Base-by-base conservation (phyloP, 129 eudicot genomes). In the Helianthus tuberosus region DNA sequence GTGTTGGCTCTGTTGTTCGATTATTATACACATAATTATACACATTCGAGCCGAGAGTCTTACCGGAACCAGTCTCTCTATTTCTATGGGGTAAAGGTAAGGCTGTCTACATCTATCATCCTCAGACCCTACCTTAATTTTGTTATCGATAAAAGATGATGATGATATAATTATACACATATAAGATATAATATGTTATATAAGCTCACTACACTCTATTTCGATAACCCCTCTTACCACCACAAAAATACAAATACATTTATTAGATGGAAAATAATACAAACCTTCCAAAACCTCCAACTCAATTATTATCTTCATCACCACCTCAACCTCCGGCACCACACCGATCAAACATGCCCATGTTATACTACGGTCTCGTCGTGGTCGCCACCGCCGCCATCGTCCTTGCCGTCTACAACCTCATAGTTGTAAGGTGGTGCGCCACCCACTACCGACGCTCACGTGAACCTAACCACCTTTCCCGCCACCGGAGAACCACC, bases 291-390 rank as follows among this genome's bases (percentile, higher is more conserved):
- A 75, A 46, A 59, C 49, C 72, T 54, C 38, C 51, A 58, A 74
- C 74, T 54, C 63, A 36, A 70, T 49, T 52, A 79, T 62, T 47
- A 68, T 20, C 59, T 23, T 29, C 65, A 32, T 32, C 82, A 11
- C 11, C 64, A 23, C n/a, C 47, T 43, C 47, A 43, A 43, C 47
- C 47, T 43, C 47, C 64, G 0, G 14, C 36, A 9, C 14, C 64
- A 57, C n/a, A 57, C n/a, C 64, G 64, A 71, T 50, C 84, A 43
- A 76, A 50, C 89, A 8, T 80, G 66, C 52, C 78, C 57, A 79
- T 89, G 86, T 8, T 91, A 59, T 91, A 91, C 83, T 91, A 89
- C 74, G 93, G 97, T 72, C 81, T 92, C 11, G 85, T 73, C 8
- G 86, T 92, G 5, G 84, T 89, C 3, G 93, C 87, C 16, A 81